phyloP scores from a whole-genome alignment of 1,284 basidiomycete species.

The Cryptococcus floricola region DNA sequence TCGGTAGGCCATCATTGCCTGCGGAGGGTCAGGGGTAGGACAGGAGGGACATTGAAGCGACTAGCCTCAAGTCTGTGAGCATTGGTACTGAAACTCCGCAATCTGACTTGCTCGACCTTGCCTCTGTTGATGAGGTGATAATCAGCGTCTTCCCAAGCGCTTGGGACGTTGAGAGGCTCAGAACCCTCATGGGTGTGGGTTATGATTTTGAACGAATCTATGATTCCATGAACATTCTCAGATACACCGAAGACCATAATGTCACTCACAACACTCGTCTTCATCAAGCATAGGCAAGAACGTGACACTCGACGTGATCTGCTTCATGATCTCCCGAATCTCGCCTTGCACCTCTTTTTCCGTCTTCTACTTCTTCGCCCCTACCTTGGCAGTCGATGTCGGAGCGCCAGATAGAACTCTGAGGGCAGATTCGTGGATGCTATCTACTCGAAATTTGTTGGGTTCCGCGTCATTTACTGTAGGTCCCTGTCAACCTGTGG shows the following conservation, averaged over 20 bases:
- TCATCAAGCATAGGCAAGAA: constrained; percentile 94
- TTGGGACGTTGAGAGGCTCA: constrained; percentile 61
- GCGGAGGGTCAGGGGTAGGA: neutral
- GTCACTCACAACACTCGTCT: constrained; percentile 56
- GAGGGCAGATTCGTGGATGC: no score
- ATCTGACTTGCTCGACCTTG: constrained; percentile 92
- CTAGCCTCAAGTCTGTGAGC: constrained; percentile 76
- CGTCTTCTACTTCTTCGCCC: constrained; percentile 50
- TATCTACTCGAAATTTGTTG: no score
- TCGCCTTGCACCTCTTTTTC: constrained; percentile 95
- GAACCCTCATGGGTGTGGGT: constrained; percentile 63
- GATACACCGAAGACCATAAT: no score
- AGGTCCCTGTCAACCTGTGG: no score
- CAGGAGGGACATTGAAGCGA: neutral
- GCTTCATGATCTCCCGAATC: constrained; percentile 96
- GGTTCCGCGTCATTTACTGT: no score
- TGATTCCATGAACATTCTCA: neutral
- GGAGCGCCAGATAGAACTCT: no score
- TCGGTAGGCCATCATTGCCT: constrained; percentile 48
- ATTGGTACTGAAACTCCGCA: constrained; percentile 85
- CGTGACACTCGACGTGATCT: constrained; percentile 94
- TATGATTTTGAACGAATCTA: constrained; percentile 77
- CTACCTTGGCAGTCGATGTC: neutral
- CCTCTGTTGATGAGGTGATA: constrained; percentile 90
- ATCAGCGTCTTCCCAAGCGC: constrained; percentile 88